Base-by-base conservation (phyloP, 768 basidiomycete species). In the Boletus speciosus region DNA sequence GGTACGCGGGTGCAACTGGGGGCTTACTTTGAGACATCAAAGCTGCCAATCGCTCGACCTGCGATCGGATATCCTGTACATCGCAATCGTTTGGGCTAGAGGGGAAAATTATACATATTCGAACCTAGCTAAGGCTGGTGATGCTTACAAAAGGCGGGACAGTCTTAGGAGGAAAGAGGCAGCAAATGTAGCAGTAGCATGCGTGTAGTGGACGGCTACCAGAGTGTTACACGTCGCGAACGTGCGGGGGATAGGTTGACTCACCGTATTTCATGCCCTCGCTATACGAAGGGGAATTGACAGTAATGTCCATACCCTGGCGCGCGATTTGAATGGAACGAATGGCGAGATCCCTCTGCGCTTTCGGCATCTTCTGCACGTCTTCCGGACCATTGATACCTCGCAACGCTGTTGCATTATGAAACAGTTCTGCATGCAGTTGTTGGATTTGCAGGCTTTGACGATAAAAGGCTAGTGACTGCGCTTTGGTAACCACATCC, bases 161-260 rank as follows among this genome's bases (percentile, higher is more conserved):
- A 97, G 76, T 32, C 94, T 86, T 46, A 98, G 77, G 55, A 96
- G 76, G 70, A 98, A 89, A 4, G 92, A 91, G 12, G 93, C 94
- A 21, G 90, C 82, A 72, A 98, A 98, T 0, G 94, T 96, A 6
- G 94, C 94, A 29, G 92, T 91, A 39, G 91, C 90, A 66, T 98
- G 94, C 14, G 89, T 89, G 63, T 90, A 88, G 66, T 91, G 86
- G n/a, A 93, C 89, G 15, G 92, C 90, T 91, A 59, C 42, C 19
- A 21, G 10, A 19, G 23, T 29, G 37, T 61, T 44, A 55, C 43
- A 50, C 25, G 12, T 50, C 27, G 48, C 56, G 12, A 47, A 51
- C 32, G 19, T 19, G 39, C 31, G n/a, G 23, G n/a, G 10, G 36
- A 56, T 34, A 35, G 2, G 27, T 11, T 14, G 25, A 66, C 81